Conservation (phyloP, 2,329 filamentous ascomycete species). For the Myriosclerotinia scirpicola region DNA sequence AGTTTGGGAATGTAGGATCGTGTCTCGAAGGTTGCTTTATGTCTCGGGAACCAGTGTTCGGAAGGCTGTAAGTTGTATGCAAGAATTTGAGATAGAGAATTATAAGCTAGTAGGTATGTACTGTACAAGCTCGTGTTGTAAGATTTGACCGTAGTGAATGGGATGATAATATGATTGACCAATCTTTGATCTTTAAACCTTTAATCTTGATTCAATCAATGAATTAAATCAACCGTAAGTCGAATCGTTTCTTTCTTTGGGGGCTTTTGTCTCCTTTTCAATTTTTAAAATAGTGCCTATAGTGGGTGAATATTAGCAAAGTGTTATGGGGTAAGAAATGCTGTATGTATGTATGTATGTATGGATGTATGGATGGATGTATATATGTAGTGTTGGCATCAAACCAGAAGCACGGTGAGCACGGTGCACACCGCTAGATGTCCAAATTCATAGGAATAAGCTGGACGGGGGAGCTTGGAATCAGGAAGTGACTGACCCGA, state of each 20-base stretch:
- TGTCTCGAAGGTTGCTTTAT: conserved; percentile 33
- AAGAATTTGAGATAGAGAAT: conserved; percentile 17
- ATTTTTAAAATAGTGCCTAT: conserved; percentile 14
- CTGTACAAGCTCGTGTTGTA: not conserved
- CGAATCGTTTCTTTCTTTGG: conserved; percentile 3
- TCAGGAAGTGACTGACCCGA: too few species aligned
- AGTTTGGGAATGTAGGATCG: conserved; percentile 30
- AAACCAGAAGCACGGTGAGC: not conserved
- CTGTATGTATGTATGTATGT: conserved; percentile 21
- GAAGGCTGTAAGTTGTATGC: conserved; percentile 29
- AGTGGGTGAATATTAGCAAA: conserved; percentile 22
- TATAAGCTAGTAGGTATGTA: not conserved
- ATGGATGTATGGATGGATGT: not conserved
- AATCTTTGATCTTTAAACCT: not conserved
- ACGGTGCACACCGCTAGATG: conserved; percentile 35
- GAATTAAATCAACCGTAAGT: not conserved
- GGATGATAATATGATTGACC: conserved; percentile 13
- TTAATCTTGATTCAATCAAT: too few species aligned
- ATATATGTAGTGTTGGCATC: conserved; percentile 13
- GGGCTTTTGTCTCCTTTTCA: conserved; percentile 14
- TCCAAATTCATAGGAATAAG: conserved; percentile 22
- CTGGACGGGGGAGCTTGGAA: too few species aligned
- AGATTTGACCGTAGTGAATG: not conserved
- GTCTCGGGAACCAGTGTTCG: conserved; percentile 36
- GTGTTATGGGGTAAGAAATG: conserved; percentile 21